phyloP scores from a whole-genome alignment of 169 alveolate species.

The Theileria luwenshuni region DNA sequence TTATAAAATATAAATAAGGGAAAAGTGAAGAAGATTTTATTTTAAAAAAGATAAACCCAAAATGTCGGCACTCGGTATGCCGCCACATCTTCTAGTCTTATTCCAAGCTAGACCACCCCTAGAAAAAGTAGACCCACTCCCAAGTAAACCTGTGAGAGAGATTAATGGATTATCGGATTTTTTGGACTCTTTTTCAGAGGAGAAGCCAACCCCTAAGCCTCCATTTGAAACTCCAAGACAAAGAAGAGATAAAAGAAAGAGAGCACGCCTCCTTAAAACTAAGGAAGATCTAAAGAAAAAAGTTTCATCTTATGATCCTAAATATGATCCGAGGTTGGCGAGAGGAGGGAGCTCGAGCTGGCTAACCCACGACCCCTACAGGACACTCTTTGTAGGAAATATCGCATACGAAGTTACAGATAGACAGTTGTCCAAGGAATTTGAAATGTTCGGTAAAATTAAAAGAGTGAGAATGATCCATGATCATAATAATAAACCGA shows the following conservation, averaged over 20 bases:
- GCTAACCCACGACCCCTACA: conserved; percentile 88
- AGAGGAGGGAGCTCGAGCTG: conserved; percentile 61
- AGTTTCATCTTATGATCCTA: conserved; percentile 70
- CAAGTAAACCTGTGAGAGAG: conserved; percentile 60
- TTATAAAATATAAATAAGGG: too few species aligned
- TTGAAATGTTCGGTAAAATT: conserved; percentile 92
- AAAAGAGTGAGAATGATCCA: conserved; percentile 79
- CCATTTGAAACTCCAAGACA: conserved; percentile 74
- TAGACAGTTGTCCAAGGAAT: conserved; percentile 86
- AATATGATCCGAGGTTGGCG: conserved; percentile 57
- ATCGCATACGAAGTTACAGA: conserved; percentile 91
- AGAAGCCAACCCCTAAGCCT: conserved; percentile 66
- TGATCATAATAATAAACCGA: conserved; percentile 88
- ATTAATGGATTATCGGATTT: conserved; percentile 67
- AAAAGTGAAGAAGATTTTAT: too few species aligned
- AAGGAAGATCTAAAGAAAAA: conserved; percentile 50
- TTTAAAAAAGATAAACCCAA: neutral
- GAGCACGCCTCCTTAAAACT: conserved; percentile 56
- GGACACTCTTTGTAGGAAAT: conserved; percentile 92
- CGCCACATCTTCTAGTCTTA: conserved; percentile 78
- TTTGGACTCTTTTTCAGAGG: conserved; percentile 62
- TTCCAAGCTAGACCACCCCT: conserved; percentile 81
- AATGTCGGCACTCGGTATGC: conserved; percentile 85
- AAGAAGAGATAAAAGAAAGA: conserved; percentile 67
- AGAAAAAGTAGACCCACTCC: conserved; percentile 52